A percentile compares a stretch with the other conserved stretches of the same genome.
Conservation (phyloP, 2,329 filamentous ascomycete species). For the Fusarium nurragi region DNA sequence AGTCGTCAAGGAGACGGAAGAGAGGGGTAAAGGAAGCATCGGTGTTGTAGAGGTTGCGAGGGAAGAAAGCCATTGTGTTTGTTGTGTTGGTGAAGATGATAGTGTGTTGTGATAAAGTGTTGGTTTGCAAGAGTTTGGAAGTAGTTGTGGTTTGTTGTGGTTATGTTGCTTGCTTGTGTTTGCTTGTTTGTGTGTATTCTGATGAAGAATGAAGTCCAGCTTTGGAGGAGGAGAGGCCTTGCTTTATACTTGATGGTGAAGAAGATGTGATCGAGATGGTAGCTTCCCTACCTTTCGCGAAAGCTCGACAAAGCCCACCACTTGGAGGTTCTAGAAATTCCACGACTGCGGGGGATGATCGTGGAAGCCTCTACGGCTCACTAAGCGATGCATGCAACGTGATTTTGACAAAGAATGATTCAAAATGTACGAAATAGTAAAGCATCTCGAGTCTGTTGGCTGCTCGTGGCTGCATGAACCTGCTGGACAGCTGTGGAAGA, state of each 20-base stretch:
- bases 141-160: not conserved
- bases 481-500: slow-evolving; percentile 38
- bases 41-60: slow-evolving; percentile 60
- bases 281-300: slow-evolving; percentile 32
- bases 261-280: slow-evolving; percentile 8
- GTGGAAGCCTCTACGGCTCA: slow-evolving; percentile 20
- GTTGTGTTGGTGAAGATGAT: slow-evolving; percentile 39
- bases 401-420: slow-evolving; percentile 2
- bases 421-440: slow-evolving; percentile 27
- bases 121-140: slow-evolving; percentile 26
- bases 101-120: slow-evolving; percentile 37
- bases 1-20: slow-evolving; percentile 72
- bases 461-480: slow-evolving; percentile 23
- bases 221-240: slow-evolving; percentile 18
- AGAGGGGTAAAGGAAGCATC: slow-evolving; percentile 66
- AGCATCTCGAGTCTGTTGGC: not conserved
- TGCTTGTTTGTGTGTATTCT: slow-evolving; percentile 44
- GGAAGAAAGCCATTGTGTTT: slow-evolving; percentile 69
- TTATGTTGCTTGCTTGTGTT: slow-evolving; percentile 31
- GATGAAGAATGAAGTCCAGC: slow-evolving; percentile 38
- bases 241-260: slow-evolving; percentile 47
- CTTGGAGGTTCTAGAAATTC: slow-evolving; percentile 41
- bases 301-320: slow-evolving; percentile 28
- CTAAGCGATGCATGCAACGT: slow-evolving; percentile 5
- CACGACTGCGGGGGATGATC: slow-evolving; percentile 16